A percentile compares a stretch with the other conserved stretches of the same genome.
These are phyloP conservation scores for Umbellularia californica DNA, from an alignment of 164 flowering plant species.

Conservation along the genomic window DNA sequence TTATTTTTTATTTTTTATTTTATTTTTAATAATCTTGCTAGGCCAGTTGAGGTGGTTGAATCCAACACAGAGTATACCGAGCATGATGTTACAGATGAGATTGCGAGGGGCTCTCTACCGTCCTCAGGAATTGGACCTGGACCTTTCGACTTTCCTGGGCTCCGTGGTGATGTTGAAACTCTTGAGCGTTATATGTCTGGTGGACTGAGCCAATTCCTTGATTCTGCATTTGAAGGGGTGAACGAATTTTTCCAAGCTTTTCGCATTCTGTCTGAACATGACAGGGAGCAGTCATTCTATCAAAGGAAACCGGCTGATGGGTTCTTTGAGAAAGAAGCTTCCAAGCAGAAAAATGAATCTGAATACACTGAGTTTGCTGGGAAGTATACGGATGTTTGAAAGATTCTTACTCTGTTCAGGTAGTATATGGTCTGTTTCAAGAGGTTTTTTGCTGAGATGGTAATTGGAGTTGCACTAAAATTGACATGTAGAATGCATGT, in stretches of 20 bases:
- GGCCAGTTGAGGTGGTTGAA: constrained; percentile 76
- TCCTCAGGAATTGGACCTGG: constrained; percentile 28
- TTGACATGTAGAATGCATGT: no score
- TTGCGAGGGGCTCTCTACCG: constrained; percentile 31
- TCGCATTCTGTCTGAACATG: constrained; percentile 30
- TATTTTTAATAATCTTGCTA: constrained; percentile 13
- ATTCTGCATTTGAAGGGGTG: constrained; percentile 72
- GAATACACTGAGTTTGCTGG: constrained; percentile 57
- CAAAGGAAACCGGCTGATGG: constrained; percentile 45
- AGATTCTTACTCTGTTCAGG: neutral
- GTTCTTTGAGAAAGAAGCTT: constrained; percentile 21
- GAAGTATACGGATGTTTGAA: constrained; percentile 67
- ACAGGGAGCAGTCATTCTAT: constrained; percentile 31
- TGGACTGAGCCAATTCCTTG: constrained; percentile 53
- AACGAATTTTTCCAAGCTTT: constrained; percentile 45
- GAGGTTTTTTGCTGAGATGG: no score
- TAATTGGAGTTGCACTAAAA: no score
- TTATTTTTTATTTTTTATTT: no score
- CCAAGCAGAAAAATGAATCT: constrained; percentile 22
- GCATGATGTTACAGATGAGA: constrained; percentile 70
- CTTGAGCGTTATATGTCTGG: constrained; percentile 50
- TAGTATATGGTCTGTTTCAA: no score
- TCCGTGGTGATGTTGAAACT: constrained; percentile 67
- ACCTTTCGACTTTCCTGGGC: constrained; percentile 62
- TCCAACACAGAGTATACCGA: constrained; percentile 83